Evolutionary conservation across 106 monocot genomes (phyloP), one percentile per base, ranked within the genome.

Genomic region (Phalaenopsis equestris): DNA sequence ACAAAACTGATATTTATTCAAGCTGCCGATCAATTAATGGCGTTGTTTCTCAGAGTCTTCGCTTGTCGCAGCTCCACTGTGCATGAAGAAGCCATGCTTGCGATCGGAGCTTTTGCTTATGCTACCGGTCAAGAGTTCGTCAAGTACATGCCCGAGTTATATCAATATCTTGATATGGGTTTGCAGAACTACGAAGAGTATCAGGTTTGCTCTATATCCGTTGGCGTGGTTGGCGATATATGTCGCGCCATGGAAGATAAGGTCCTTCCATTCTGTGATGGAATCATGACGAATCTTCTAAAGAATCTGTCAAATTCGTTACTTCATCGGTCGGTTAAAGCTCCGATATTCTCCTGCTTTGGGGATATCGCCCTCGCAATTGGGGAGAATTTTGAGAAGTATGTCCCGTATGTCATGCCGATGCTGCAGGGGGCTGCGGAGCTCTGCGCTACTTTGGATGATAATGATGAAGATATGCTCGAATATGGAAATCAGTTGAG

Each of bases 401-500:
- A 83, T 78, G 36, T 83, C 0, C 36, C 49, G 0, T 83, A 72
- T 58, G 83, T 45, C 47, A 78, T 79, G 78, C 79, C 83, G 12
- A 83, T 83, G 83, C 73, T 83, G 12, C 72, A 83, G 78, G 73
- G 78, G 55, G 83, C 83, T 57, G 39, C 83, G 17, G 78, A 83
- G 72, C 72, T 56, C 37, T 83, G 78, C 42, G 83, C 73, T 74
- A 56, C 72, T 52, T 56, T 89, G 67, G 87, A 88, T 42, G 45
- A 61, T 42, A 55, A n/a, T 12, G 93, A 96, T 78, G 96, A 96
- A 39, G 96, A 96, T 67, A 86, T 88, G 80, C 56, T 88, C 45
- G 96, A 96, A 5, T 93, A 94, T 85, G 86, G 85, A n/a, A 96
- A 96, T 80, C 90, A 90, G 55, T 88, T 96, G 15, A 82, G 96